These are phyloP conservation scores for Ascodesmis nigricans DNA, from an alignment of 495 filamentous ascomycete genomes.

Conservation along the genomic window DNA sequence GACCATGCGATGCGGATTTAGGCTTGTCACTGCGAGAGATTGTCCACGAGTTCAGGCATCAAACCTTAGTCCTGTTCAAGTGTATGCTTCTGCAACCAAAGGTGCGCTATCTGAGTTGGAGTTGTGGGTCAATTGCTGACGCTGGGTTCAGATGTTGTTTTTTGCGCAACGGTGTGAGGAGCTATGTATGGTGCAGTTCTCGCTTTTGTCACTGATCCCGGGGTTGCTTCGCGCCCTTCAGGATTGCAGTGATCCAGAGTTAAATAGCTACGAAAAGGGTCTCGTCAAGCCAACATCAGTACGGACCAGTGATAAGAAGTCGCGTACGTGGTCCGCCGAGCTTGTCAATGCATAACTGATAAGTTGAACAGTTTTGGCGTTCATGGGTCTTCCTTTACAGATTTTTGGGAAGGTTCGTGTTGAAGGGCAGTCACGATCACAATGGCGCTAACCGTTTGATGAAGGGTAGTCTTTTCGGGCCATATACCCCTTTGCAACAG, in stretches of 20 bases:
- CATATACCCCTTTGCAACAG: constrained; percentile 90
- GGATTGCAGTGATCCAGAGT: constrained; percentile 78
- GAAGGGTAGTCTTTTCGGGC: constrained; percentile 81
- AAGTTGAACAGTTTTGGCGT: constrained; percentile 40
- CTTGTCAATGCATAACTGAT: constrained; percentile 17
- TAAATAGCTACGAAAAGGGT: constrained; percentile 59
- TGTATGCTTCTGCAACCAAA: constrained; percentile 84
- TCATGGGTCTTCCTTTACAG: constrained; percentile 87
- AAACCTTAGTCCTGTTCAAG: constrained; percentile 86
- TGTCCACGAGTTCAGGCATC: constrained; percentile 78
- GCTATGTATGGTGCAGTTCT: constrained; percentile 95
- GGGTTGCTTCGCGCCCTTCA: constrained; percentile 65
- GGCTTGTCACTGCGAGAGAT: constrained; percentile 73
- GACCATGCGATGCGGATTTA: constrained; percentile 12
- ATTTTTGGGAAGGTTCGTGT: constrained; percentile 68
- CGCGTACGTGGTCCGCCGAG: constrained; percentile 28
- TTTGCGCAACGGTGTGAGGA: constrained; percentile 87
- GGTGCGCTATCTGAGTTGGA: constrained; percentile 39
- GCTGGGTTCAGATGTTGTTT: constrained; percentile 64
- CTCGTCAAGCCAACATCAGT: constrained; percentile 63
- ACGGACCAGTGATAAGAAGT: constrained; percentile 75
- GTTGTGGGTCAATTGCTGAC: neutral
- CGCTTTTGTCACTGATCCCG: constrained; percentile 79
- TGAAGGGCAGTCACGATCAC: constrained; percentile 29
- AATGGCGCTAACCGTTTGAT: constrained; percentile 44